Evolutionary conservation across 2,329 filamentous ascomycete genomes (phyloP).

Genomic region (Ustilaginoidea virens): DNA sequence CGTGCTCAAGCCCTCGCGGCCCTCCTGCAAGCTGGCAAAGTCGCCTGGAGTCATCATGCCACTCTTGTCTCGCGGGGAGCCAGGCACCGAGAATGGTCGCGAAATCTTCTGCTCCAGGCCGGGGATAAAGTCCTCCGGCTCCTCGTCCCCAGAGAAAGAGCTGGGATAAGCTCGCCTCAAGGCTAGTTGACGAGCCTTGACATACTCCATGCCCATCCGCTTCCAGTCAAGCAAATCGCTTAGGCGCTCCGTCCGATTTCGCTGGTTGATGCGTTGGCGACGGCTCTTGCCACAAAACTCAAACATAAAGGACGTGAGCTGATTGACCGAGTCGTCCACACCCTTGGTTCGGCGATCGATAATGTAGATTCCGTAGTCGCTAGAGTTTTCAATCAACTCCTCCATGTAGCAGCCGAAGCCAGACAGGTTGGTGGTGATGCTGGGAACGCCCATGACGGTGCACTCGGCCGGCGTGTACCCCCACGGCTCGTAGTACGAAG

Average conservation of each 20-base stretch:
- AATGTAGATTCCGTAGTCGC: conserved; percentile 98
- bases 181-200: conserved; percentile 89
- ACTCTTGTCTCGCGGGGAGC: conserved; percentile 74
- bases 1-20: conserved; percentile 79
- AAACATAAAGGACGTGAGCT: conserved; percentile 75
- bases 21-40: conserved; percentile 91
- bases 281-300: conserved; percentile 89
- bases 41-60: conserved; percentile 99
- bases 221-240: conserved; percentile 98
- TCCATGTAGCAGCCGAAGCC: conserved; percentile 99
- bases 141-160: conserved; percentile 67
- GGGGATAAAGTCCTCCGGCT: conserved; percentile 81
- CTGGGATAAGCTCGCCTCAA: conserved; percentile 80
- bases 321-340: conserved; percentile 93
- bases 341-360: conserved; percentile 91
- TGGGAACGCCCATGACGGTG: conserved; percentile 97
- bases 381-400: conserved; percentile 93
- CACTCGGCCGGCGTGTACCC: conserved; percentile 97
- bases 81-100: conserved; percentile 82
- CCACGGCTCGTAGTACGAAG: conserved; percentile 98
- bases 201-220: conserved; percentile 98
- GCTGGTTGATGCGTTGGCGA: conserved; percentile 94
- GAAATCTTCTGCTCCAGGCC: conserved; percentile 92
- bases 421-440: conserved; percentile 94
- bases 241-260: conserved; percentile 87